phyloP scores from a whole-genome alignment of 257 asterid species.

The Eucommia ulmoides region DNA sequence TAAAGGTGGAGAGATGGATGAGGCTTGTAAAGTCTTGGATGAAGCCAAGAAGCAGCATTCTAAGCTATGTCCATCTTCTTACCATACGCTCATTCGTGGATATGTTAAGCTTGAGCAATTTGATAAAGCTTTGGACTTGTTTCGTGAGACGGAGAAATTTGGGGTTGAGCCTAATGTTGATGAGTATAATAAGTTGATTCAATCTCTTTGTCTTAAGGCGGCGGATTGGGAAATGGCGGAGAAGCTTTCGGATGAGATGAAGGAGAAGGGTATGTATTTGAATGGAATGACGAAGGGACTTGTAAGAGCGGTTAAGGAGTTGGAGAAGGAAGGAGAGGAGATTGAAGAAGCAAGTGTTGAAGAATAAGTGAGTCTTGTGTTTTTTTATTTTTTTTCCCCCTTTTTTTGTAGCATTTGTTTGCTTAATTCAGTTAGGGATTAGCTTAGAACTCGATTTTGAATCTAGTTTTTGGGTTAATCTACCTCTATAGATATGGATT shows the following conservation, averaged over 20 bases:
- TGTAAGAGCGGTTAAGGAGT: conserved; percentile 67
- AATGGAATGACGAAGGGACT: conserved; percentile 64
- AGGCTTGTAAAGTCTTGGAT: conserved; percentile 50
- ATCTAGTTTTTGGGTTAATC: too few relatives aligned
- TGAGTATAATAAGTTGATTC: conserved; percentile 72
- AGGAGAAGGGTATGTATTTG: conserved; percentile 42
- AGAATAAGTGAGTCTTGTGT: too few relatives aligned
- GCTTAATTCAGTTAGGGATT: too few relatives aligned
- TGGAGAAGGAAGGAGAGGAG: conserved; percentile 33
- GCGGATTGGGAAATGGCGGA: conserved; percentile 77
- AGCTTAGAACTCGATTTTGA: too few relatives aligned
- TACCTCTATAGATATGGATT: too few relatives aligned
- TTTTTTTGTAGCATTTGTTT: too few relatives aligned
- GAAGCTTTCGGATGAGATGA: conserved; percentile 59
- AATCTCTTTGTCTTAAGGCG: conserved; percentile 73
- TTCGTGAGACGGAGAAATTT: conserved; percentile 57
- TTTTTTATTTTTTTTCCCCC: too few relatives aligned
- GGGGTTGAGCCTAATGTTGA: conserved; percentile 56
- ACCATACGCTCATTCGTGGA: conserved; percentile 64
- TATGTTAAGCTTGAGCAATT: conserved; percentile 72
- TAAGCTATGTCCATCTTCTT: conserved; percentile 49
- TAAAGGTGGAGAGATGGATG: conserved; percentile 53
- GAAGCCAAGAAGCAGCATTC: conserved; percentile 63
- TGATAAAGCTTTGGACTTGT: conserved; percentile 51
- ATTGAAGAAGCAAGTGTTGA: conserved; percentile 12